Percentiles rank a stretch among this genome's conserved stretches.
phyloP scores from a whole-genome alignment of 495 filamentous ascomycete genomes.

The Chaetomium fimeti region DNA sequence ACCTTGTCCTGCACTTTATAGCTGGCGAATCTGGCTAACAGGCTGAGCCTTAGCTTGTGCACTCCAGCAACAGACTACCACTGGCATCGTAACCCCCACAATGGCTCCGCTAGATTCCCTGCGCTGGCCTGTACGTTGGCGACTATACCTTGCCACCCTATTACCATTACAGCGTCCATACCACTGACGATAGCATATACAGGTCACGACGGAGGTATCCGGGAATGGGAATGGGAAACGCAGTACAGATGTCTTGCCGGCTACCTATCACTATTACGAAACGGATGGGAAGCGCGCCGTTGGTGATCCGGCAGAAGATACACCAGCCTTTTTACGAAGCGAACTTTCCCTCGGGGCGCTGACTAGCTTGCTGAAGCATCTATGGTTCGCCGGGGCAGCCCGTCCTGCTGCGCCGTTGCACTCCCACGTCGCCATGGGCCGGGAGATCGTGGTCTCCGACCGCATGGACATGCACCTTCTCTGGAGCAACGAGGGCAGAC shows the following conservation, averaged over 20 bases:
- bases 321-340: conserved; percentile 16
- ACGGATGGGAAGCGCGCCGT: conserved; percentile 13
- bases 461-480: conserved; percentile 29
- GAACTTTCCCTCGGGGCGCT: conserved; percentile 23
- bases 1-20: not conserved
- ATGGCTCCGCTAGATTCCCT: conserved; percentile 12
- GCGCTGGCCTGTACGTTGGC: conserved; percentile 16
- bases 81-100: not conserved
- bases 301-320: conserved; percentile 18
- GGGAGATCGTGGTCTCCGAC: conserved; percentile 17
- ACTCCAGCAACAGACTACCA: not conserved
- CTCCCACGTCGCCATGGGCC: conserved; percentile 15
- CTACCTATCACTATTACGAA: conserved; percentile 21
- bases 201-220: conserved; percentile 18
- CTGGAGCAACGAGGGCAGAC: conserved; percentile 20
- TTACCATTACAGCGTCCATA: conserved; percentile 7
- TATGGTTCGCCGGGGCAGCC: conserved; percentile 24
- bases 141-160: too few species aligned
- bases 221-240: conserved; percentile 11
- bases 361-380: conserved; percentile 18
- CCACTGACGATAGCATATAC: conserved; percentile 10
- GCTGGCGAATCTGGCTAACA: not conserved
- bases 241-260: conserved; percentile 19
- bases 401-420: conserved; percentile 21
- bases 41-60: not conserved